Evolutionary conservation across 345 rosid species (phyloP), one percentile per base, ranked within the genome.

Genomic region (Eucalyptus virginea): DNA sequence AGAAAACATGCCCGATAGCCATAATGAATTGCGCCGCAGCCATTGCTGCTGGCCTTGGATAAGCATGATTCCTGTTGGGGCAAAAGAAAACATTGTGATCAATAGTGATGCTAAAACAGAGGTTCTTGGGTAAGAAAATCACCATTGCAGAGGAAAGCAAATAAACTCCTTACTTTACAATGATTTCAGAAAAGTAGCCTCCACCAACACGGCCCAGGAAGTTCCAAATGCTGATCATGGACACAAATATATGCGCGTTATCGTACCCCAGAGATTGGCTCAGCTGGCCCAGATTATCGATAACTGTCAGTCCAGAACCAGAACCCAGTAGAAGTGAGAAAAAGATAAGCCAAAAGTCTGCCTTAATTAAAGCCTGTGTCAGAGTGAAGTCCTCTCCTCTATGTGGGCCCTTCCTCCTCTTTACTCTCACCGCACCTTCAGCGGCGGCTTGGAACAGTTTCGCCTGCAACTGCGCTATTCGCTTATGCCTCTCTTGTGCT

Each of bases 211-310:
- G 98, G 69, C 99, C 99, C 87, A 98, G 98, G 90, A 98, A 98
- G 93, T 97, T 98, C 99, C 99, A 98, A 89, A 98, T 95, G 92
- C 99, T 98, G 91, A 98, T 96, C 99, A 98, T 94, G 89, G 99
- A 98, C 86, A 97, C 99, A 91, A 96, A 96, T 88, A 97, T 95
- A 89, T 96, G 99, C 44, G 97, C 88, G 91, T 96, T 96, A 90
- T 96, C 91, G 87, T 96, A 96, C 30, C 99, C 97, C 28, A 97
- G 93, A 90, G 99, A 98, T 89, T 96, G 96, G 92, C 99, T 96
- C 97, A 97, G 94, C 95, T 98, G 99, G 88, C 99, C 99, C 67
- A 98, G 95, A 88, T 98, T 98, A 93, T 98, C 99, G 24, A 98
- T 98, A 81, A 97, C 97, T 2, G 99, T 97, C 94, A 98, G 88